These are phyloP conservation scores for Xylaria sp. DNA, from an alignment of 2,329 filamentous ascomycete species.

Conservation along the genomic window DNA sequence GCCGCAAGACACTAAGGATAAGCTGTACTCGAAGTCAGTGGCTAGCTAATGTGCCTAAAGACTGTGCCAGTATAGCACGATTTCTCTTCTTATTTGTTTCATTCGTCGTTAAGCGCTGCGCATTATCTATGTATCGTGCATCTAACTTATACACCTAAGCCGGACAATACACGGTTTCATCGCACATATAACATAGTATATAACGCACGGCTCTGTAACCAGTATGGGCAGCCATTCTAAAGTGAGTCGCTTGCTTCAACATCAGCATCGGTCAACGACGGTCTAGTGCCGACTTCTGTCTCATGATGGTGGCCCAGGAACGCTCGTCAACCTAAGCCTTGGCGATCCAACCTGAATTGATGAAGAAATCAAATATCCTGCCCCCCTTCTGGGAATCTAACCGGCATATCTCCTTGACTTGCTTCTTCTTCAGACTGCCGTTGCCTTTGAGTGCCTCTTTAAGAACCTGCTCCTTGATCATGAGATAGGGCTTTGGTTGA, in stretches of 20 bases:
- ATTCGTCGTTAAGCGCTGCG: conserved; percentile 2
- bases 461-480: conserved; percentile 92
- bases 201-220: neutral
- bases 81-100: conserved; percentile 9
- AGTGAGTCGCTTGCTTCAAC: neutral
- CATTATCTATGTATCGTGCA: neutral
- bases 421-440: conserved; percentile 91
- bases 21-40: neutral
- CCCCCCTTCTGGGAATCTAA: conserved; percentile 87
- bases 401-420: conserved; percentile 84
- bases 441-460: conserved; percentile 91
- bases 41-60: neutral
- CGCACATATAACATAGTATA: neutral
- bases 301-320: neutral
- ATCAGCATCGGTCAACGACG: neutral
- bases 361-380: conserved; percentile 93
- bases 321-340: conserved; percentile 68
- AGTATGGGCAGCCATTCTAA: neutral
- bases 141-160: neutral
- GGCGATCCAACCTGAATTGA: conserved; percentile 90
- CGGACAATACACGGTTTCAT: neutral
- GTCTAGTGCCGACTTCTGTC: neutral
- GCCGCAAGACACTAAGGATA: neutral
- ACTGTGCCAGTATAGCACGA: neutral
- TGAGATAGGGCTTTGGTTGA: conserved; percentile 93